Evolutionary conservation across 306 rosid species (phyloP), one percentile per base, ranked within the genome.

Genomic region (Purshia tridentata): DNA sequence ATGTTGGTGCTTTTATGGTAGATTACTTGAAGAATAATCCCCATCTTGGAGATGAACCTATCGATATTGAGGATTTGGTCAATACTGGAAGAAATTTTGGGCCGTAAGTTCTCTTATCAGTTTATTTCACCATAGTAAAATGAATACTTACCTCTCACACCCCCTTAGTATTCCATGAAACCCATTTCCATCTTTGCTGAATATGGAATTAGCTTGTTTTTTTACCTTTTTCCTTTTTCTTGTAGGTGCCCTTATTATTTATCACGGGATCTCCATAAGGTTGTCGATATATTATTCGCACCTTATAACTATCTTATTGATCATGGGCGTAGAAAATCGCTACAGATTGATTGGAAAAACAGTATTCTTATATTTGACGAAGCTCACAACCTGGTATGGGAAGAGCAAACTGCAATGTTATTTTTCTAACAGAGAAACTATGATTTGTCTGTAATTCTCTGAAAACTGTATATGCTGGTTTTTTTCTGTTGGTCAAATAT

Each of bases 261-360:
- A 75, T 86, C 98, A 40, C 88, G 96, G 76, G 97, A 91, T 60
- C 88, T 93, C 65, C 94, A 88, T 87, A 89, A 82, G 82, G 81
- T 63, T 75, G 97, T 85, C 57, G 98, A 93, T 86, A 85, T 93
- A 78, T 51, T 89, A 61, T 93, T 91, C 67, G 92, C 96, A 78
- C 98, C 98, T 72, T 93, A 93, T 77, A 93, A 93, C 83, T 93
- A 91, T 91, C 94, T 93, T 65, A 93, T 93, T 75, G 96, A 91
- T 72, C 96, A 80, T 61, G 87, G 76, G 37, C 72, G 77, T 74
- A 84, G 98, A 75, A 82, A 85, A 3, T 70, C 83, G 69, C 72
- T 93, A 67, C 70, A 60, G 51, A n/a, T 93, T 79, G 42, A 81
- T 41, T 93, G 96, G 97, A 49, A 55, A 76, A 78, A 88, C 76